Evolutionary conservation across 345 rosid genomes (phyloP), one percentile per base, ranked within the genome.

Genomic region (Gossypium sturtianum): DNA sequence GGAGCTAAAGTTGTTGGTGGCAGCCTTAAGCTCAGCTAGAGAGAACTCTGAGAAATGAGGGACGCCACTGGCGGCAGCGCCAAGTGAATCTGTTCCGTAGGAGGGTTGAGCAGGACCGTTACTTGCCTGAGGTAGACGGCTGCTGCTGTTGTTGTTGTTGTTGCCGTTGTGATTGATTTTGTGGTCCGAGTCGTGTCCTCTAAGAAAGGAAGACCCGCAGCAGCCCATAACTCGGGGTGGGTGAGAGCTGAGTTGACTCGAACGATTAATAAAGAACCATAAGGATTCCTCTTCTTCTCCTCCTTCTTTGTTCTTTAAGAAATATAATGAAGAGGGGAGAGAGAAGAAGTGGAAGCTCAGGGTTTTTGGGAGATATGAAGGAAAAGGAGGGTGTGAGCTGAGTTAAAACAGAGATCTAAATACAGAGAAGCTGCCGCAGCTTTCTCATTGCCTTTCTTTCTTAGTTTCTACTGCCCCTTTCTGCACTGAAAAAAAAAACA

Each of bases 1-100:
- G 66, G 89, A 22, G 88, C 87, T 80, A 79, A 92, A 94, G 85
- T 91, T 86, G 77, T 86, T 84, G 41, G 98, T 94, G n/a, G 98
- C 98, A 17, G 89, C 83, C 74, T 84, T 89, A 29, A 94, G 88
- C 76, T 89, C 98, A 17, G 87, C 78, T 5, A 86, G 81, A 0
- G 93, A 87, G 85, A 87, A 94, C 92, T 90, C 97, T 9, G 80
- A 71, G 76, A 94, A 84, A 70, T 77, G 74, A 3, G 82, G 85
- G 15, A 57, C 10, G 12, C 59, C 76, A n/a, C 77, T 82, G 29
- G 79, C 77, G 20, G 68, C 86, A 10, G 71, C 80, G 23, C 57
- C 80, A 1, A 47, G 57, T 11, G 75, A 19, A 23, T 56, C 65
- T 25, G 69, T 53, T 12, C 88, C 84, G 71, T 79, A 83, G 60